Conservation (phyloP, 768 basidiomycete genomes). For the Tephrocybe sp. region DNA sequence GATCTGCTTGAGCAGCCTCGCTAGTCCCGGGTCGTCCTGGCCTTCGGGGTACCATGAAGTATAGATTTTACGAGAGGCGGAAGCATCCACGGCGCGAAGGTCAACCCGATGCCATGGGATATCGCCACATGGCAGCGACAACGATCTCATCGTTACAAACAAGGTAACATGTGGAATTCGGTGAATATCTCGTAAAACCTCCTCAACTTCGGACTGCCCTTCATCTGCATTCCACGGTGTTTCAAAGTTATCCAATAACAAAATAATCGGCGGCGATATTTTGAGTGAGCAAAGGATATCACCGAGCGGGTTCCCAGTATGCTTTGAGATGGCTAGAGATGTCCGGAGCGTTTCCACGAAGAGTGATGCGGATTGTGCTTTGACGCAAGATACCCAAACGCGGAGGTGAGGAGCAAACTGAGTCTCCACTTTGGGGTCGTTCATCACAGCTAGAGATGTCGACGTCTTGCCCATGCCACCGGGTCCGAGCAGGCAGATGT, state of each 20-base stretch:
- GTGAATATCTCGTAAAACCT: neutral
- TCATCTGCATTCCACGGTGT: conserved; percentile 21
- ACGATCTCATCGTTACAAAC: conserved; percentile 5
- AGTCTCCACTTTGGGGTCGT: conserved; percentile 17
- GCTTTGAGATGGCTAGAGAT: neutral
- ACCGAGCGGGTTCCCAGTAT: neutral
- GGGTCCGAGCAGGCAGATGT: conserved; percentile 24
- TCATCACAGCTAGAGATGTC: conserved; percentile 31
- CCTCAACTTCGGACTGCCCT: conserved; percentile 20
- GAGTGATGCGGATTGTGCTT: neutral
- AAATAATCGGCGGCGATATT: neutral
- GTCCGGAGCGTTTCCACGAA: neutral
- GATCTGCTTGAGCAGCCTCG: conserved; percentile 20
- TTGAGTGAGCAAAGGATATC: neutral
- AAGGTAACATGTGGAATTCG: neutral
- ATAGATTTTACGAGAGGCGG: conserved; percentile 23
- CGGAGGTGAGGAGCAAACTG: conserved; percentile 19
- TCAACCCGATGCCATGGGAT: conserved; percentile 20
- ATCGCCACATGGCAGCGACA: conserved; percentile 25
- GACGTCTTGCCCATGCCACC: conserved; percentile 37
- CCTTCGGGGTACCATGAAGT: conserved; percentile 18
- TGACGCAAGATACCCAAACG: conserved; percentile 18
- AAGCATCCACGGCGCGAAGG: conserved; percentile 16
- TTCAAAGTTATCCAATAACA: conserved; percentile 29
- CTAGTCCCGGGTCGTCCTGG: conserved; percentile 20